Base-by-base conservation (phyloP, 495 filamentous ascomycete species). In the Evernia prunastri region DNA sequence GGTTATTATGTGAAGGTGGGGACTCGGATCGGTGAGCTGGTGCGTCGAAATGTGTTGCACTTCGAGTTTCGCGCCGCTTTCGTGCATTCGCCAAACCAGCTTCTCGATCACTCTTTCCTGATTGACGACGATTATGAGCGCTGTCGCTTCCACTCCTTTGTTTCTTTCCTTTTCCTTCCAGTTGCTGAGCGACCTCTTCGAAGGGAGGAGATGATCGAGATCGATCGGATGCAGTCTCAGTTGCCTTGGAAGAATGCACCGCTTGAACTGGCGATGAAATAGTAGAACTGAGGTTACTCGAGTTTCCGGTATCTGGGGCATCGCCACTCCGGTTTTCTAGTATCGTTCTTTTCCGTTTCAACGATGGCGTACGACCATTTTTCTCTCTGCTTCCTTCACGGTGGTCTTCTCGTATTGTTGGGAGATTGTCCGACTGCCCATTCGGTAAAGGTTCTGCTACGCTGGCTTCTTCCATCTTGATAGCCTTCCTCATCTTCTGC, bases 381-480 rank as follows among this genome's bases (percentile, higher is more conserved):
- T 33, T 37, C 9, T 57, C 54, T 54, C 58, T 56, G 23, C 57
- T 58, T 40, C 53, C 62, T 65, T 56, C 70, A 56, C 45, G 59
- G 5, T 63, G 72, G 70, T 13, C 56, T 51, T 63, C 17, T 58
- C 63, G 63, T 73, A 67, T 63, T 66, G 64, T 12, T 51, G 66
- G 17, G 70, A 72, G 61, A 70, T 76, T 35, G 65, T 70, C 27
- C 67, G 74, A 61, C 72, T 72, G 56, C 67, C 63, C 37, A 36
- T 10, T 33, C n/a, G 56, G 37, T 10, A 31, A 20, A 45, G 33
- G 64, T 49, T 65, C 69, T 70, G 66, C 68, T 70, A 60, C 70
- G 65, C 81, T 82, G 66, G 80, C 81, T 71, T 88, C 85, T 70
- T 89, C 86, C 72, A 89, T 84, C 68, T 88, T 86, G 70, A 90